Percentiles rank a stretch among this genome's conserved stretches.
phyloP scores from a whole-genome alignment of 1,284 basidiomycete species.

The Schizophyllum commune region DNA sequence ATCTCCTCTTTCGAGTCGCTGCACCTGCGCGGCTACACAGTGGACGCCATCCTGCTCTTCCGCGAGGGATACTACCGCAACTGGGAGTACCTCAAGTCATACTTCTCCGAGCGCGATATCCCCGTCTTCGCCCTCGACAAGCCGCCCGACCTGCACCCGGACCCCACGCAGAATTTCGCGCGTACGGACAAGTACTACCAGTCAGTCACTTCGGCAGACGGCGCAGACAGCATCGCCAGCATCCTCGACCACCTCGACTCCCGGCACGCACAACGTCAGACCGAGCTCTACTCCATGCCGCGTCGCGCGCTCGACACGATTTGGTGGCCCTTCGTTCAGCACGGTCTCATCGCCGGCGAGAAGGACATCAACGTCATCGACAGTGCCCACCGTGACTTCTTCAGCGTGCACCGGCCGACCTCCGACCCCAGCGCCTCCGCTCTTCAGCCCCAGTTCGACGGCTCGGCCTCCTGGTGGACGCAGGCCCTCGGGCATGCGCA shows the following conservation, averaged over 20 bases:
- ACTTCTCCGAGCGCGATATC: slow-evolving; percentile 71
- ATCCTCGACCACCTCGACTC: slow-evolving; percentile 58
- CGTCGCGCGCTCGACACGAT: slow-evolving; percentile 68
- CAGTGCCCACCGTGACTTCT: slow-evolving; percentile 84
- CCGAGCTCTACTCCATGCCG: slow-evolving; percentile 73
- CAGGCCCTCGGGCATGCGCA: slow-evolving; percentile 87
- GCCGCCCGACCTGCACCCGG: slow-evolving; percentile 50
- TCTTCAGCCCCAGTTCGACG: slow-evolving; percentile 75
- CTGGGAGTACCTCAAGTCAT: slow-evolving; percentile 73
- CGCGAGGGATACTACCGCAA: slow-evolving; percentile 85
- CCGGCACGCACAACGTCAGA: slow-evolving; percentile 56
- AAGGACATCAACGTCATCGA: slow-evolving; percentile 86
- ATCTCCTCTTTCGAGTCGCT: slow-evolving; percentile 92
- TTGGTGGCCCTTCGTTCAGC: slow-evolving; percentile 99
- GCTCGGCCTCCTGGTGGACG: slow-evolving; percentile 98
- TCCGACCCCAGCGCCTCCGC: slow-evolving; percentile 28
- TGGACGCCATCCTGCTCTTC: slow-evolving; percentile 87
- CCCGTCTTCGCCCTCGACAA: slow-evolving; percentile 48
- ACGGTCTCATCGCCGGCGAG: slow-evolving; percentile 61
- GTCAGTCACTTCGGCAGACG: slow-evolving; percentile 28
- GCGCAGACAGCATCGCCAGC: slow-evolving; percentile 35
- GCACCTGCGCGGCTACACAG: slow-evolving; percentile 80
- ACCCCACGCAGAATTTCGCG: slow-evolving; percentile 41
- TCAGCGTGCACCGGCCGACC: slow-evolving; percentile 52
- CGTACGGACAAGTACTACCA: slow-evolving; percentile 70